Evolutionary conservation across 2,329 filamentous ascomycete species (phyloP).

Genomic region (Meredithiella fracta): DNA sequence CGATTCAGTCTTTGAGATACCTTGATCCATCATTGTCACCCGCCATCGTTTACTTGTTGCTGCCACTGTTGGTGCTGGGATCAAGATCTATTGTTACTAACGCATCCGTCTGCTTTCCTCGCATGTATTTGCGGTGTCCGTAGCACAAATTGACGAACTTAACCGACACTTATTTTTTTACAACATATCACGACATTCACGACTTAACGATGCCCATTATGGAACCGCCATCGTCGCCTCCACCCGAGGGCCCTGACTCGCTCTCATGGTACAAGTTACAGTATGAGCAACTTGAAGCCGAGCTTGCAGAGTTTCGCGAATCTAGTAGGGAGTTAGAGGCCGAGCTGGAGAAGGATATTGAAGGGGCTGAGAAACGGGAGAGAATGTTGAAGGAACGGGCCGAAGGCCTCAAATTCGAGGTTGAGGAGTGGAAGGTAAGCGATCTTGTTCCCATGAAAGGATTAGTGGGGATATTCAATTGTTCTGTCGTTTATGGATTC

Average conservation of each 20-base stretch:
- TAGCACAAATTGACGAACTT: background rate
- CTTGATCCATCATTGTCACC: background rate
- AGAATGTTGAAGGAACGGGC: slow-evolving; percentile 72
- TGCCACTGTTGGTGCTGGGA: too few species aligned
- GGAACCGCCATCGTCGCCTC: slow-evolving; percentile 47
- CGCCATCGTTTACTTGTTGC: background rate
- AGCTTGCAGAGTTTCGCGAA: slow-evolving; percentile 83
- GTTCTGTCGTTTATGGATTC: too few species aligned
- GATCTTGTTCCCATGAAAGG: background rate
- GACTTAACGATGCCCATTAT: slow-evolving; percentile 26
- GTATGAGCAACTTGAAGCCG: slow-evolving; percentile 80
- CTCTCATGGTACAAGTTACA: slow-evolving; percentile 90
- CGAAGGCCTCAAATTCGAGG: slow-evolving; percentile 70
- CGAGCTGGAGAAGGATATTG: slow-evolving; percentile 90
- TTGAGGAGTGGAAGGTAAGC: slow-evolving; percentile 96
- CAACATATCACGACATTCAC: background rate
- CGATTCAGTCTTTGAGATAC: background rate
- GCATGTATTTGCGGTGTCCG: background rate
- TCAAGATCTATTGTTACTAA: background rate
- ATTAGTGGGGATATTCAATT: too few species aligned
- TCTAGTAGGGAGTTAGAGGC: slow-evolving; percentile 88
- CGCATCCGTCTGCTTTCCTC: background rate
- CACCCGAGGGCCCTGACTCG: slow-evolving; percentile 50
- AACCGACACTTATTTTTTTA: background rate
- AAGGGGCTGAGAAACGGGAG: slow-evolving; percentile 87